Conservation (phyloP, 2,329 filamentous ascomycete genomes). For the Grosmannia serpens region DNA sequence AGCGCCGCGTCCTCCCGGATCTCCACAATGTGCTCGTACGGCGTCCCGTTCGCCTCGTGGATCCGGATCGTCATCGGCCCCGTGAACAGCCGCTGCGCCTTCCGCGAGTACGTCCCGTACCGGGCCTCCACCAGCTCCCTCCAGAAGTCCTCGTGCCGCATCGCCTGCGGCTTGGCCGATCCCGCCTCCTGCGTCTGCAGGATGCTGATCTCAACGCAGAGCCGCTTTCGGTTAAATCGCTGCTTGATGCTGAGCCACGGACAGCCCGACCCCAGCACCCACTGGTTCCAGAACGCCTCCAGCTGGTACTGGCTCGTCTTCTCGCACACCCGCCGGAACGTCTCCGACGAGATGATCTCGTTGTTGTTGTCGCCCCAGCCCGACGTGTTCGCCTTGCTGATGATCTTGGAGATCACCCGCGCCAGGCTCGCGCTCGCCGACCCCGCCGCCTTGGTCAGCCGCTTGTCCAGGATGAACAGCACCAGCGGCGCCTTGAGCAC, state of each 20-base stretch:
- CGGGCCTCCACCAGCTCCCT: conserved; percentile 73
- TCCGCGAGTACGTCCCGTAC: conserved; percentile 55
- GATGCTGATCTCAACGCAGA: conserved; percentile 87
- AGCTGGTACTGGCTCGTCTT: conserved; percentile 70
- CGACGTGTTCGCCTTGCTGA: conserved; percentile 62
- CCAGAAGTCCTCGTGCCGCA: conserved; percentile 68
- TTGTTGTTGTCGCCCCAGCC: conserved; percentile 40
- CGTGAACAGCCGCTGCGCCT: conserved; percentile 54
- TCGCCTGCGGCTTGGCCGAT: conserved; percentile 35
- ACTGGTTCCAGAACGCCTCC: conserved; percentile 87
- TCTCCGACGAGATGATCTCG: conserved; percentile 60
- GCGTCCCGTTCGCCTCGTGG: conserved; percentile 94
- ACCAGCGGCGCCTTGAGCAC: conserved; percentile 81
- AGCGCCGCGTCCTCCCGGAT: conserved; percentile 70
- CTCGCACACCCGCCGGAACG: conserved; percentile 76
- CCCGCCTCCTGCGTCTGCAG: conserved; percentile 59
- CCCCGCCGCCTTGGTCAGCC: conserved; percentile 78
- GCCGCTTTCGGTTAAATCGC: conserved; percentile 93
- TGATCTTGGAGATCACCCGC: conserved; percentile 73
- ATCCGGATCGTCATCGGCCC: conserved; percentile 97
- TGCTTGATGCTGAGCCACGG: conserved; percentile 79
- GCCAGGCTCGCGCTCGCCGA: conserved; percentile 59
- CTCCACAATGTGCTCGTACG: conserved; percentile 95
- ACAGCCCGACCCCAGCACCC: conserved; percentile 80
- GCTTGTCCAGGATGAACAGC: conserved; percentile 84